Evolutionary conservation across 495 filamentous ascomycete species (phyloP).

Genomic region (Penicillium nucicola): DNA sequence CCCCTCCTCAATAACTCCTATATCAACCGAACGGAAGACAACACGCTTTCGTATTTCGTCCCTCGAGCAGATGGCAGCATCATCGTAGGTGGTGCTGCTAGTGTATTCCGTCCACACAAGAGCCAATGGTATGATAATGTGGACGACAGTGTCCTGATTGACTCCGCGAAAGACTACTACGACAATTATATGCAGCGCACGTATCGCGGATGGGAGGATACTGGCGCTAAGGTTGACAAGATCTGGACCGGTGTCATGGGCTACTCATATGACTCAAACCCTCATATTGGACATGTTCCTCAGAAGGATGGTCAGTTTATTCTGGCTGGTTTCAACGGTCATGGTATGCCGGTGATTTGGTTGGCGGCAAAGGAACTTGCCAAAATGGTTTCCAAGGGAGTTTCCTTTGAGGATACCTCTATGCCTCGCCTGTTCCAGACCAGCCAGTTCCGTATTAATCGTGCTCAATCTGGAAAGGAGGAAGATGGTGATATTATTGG

Average conservation of each 20-base stretch:
- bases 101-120: slow-evolving; percentile 48
- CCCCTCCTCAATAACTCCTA: slow-evolving; percentile 32
- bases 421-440: slow-evolving; percentile 38
- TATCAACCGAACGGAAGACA: slow-evolving; percentile 25
- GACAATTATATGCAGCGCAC: slow-evolving; percentile 50
- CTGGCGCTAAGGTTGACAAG: slow-evolving; percentile 32
- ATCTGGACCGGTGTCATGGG: slow-evolving; percentile 51
- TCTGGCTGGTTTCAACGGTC: slow-evolving; percentile 51
- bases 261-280: slow-evolving; percentile 40
- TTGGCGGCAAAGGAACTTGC: slow-evolving; percentile 40
- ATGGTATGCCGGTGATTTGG: slow-evolving; percentile 52
- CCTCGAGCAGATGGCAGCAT: slow-evolving; percentile 65
- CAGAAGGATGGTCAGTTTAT: slow-evolving; percentile 39
- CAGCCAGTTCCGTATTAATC: slow-evolving; percentile 3
- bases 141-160: slow-evolving; percentile 51
- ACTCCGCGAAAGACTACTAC: slow-evolving; percentile 57
- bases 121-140: slow-evolving; percentile 54
- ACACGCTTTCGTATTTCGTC: slow-evolving; percentile 57
- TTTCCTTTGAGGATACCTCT: slow-evolving; percentile 31
- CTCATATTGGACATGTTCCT: slow-evolving; percentile 48
- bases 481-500: slow-evolving; percentile 4
- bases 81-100: slow-evolving; percentile 59
- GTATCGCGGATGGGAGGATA: slow-evolving; percentile 43
- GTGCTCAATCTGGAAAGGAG: slow-evolving; percentile 1
- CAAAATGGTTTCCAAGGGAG: slow-evolving; percentile 36